Percentiles rank a stretch among this genome's conserved stretches.
phyloP scores from a whole-genome alignment of 2,329 filamentous ascomycete species.

The Thielaviopsis populi region DNA sequence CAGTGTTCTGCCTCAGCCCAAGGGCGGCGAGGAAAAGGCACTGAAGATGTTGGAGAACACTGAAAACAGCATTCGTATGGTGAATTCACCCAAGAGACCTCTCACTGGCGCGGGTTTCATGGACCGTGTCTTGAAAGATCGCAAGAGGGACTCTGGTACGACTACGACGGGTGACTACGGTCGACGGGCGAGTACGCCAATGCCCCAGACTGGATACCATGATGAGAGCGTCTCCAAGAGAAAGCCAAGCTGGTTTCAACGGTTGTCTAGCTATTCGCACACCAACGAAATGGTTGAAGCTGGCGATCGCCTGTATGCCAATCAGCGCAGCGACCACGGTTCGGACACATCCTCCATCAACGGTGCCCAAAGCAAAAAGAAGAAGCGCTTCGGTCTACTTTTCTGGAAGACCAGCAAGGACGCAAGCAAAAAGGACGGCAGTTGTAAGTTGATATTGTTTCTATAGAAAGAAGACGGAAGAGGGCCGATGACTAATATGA shows the following conservation, averaged over 20 bases:
- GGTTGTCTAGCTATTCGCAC: slow-evolving; percentile 19
- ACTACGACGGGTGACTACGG: background rate
- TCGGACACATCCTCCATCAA: slow-evolving; percentile 13
- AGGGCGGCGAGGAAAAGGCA: slow-evolving; percentile 20
- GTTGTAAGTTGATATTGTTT: background rate
- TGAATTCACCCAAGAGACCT: slow-evolving; percentile 31
- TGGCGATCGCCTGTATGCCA: slow-evolving; percentile 4
- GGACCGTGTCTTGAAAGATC: slow-evolving; percentile 14
- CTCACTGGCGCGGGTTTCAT: slow-evolving; percentile 13
- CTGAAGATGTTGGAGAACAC: slow-evolving; percentile 33
- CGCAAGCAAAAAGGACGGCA: background rate
- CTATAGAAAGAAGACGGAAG: background rate
- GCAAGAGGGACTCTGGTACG: slow-evolving; percentile 11
- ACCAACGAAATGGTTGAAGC: slow-evolving; percentile 10
- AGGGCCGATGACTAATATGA: background rate
- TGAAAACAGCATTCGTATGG: slow-evolving; percentile 40
- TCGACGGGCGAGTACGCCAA: background rate
- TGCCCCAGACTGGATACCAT: slow-evolving; percentile 4
- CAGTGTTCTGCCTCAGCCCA: background rate
- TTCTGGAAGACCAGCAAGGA: slow-evolving; percentile 40
- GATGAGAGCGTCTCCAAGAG: slow-evolving; percentile 27
- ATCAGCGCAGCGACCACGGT: background rate
- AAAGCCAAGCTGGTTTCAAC: slow-evolving; percentile 37
- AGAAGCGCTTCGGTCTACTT: slow-evolving; percentile 37
- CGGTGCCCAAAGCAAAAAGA: slow-evolving; percentile 25